Conservation (phyloP, 108 stramenopile species). For the Skeletonema tropicum region DNA sequence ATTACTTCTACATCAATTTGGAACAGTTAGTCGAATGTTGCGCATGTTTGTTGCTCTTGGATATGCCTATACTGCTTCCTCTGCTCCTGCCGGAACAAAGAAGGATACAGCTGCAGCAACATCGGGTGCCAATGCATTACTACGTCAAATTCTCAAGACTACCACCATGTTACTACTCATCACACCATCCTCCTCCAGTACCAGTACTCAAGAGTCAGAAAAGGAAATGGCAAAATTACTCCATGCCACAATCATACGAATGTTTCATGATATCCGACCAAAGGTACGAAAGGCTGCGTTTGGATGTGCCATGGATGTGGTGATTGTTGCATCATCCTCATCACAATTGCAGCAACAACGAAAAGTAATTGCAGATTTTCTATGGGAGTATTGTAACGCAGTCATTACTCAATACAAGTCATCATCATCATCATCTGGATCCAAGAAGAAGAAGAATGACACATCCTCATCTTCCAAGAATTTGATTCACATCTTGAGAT, state of each 20-base stretch:
- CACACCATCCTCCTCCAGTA: constrained; percentile 33
- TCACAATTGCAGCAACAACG: constrained; percentile 18
- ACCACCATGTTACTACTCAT: constrained; percentile 21
- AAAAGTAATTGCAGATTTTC: constrained; percentile 16
- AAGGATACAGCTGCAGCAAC: not conserved
- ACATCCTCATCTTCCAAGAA: constrained; percentile 7
- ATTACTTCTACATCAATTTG: constrained; percentile 56
- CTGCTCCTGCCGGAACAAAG: not conserved
- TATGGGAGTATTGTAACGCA: constrained; percentile 41
- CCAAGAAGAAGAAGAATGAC: not conserved
- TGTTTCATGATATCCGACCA: constrained; percentile 56
- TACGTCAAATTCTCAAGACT: constrained; percentile 37
- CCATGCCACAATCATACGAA: constrained; percentile 51
- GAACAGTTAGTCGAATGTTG: constrained; percentile 51
- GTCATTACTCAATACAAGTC: constrained; percentile 9
- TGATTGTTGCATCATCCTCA: constrained; percentile 32
- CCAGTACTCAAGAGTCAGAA: constrained; percentile 27
- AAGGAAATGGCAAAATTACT: constrained; percentile 50
- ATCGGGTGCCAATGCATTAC: constrained; percentile 32
- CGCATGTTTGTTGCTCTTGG: constrained; percentile 53
- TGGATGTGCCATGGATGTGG: constrained; percentile 45
- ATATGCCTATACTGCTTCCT: constrained; percentile 24
- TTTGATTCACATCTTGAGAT: constrained; percentile 34
- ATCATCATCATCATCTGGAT: not conserved
- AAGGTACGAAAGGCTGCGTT: constrained; percentile 65